Base-by-base conservation (phyloP, 805 yeast species). In the Saccharomycodes ludwigii region DNA sequence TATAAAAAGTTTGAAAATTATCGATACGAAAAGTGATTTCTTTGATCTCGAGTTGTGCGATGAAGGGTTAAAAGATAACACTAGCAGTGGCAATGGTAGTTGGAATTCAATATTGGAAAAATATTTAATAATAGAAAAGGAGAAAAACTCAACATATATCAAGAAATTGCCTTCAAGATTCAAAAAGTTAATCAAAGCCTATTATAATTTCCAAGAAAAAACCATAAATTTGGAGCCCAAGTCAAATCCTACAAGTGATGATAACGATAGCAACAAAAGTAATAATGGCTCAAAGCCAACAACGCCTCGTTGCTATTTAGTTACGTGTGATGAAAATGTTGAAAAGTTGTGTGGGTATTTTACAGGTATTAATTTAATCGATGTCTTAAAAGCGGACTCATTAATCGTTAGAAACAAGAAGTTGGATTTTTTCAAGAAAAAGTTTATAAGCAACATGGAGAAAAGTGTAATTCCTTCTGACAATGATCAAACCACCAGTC, bases 1-100 rank as follows among this genome's bases (percentile, higher is more conserved):
- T 6, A 59, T 76, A 32, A 80, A 75, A 44, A 68, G 82, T 13
- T 62, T 76, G 31, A 58, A 67, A 34, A 71, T 75, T 42, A 71
- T 78, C 33, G 84, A 77, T 40, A 53, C 56, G 22, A 34, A 47
- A 26, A 39, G 52, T 29, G 37, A 46, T 6, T 38, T 32, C 21
- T 30, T 42, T 13, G 34, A 40, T 11, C 37, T 34, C 11, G 21
- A 40, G 8, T 23, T 26, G 7, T 29, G 42, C n/a, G 39, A 56
- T 41, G 31, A 12, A 26, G 30, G 18, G 15, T 18, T 21, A 16
- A 33, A 24, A 21, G 18, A 21, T 20, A 17, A 18, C 10, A 13
- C 11, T 18, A 15, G 26, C 19, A 2, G 24, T 14, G 12, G n/a
- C 19, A 21, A 14, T 25, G 13, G 13, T 19, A 33, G 18, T 21